Percentiles rank a stretch among this genome's conserved stretches.
Conservation (phyloP, 805 yeast genomes). For the Candida ipomoeae region DNA sequence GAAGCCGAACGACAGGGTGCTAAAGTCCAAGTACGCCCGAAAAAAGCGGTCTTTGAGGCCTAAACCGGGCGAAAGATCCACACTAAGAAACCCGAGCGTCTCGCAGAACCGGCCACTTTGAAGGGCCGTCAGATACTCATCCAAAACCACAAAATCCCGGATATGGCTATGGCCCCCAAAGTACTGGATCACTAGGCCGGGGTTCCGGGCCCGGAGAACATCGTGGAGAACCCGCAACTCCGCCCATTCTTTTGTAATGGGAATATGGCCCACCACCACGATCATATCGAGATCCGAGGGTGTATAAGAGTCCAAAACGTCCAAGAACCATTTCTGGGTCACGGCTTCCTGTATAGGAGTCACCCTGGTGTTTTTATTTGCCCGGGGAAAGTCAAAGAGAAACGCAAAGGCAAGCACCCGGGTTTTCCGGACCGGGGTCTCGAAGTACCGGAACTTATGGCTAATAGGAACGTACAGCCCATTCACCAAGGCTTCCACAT, state of each 20-base stretch:
- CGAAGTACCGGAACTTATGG: slow-evolving; percentile 57
- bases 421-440: slow-evolving; percentile 49
- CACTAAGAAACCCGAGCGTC: slow-evolving; percentile 83
- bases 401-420: slow-evolving; percentile 72
- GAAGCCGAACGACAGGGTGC: slow-evolving; percentile 59
- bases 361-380: slow-evolving; percentile 59
- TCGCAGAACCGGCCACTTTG: slow-evolving; percentile 94
- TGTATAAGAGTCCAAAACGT: slow-evolving; percentile 32
- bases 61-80: slow-evolving; percentile 29
- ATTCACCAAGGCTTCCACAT: slow-evolving; percentile 50
- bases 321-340: slow-evolving; percentile 60
- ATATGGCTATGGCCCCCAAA: slow-evolving; percentile 95
- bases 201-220: slow-evolving; percentile 53
- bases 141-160: slow-evolving; percentile 73
- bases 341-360: slow-evolving; percentile 54
- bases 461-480: slow-evolving; percentile 54
- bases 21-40: slow-evolving; percentile 82
- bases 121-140: slow-evolving; percentile 64
- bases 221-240: slow-evolving; percentile 49
- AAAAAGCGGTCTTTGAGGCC: slow-evolving; percentile 25
- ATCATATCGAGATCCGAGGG: slow-evolving; percentile 53
- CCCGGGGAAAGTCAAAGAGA: slow-evolving; percentile 67
- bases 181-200: slow-evolving; percentile 66
- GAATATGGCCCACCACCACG: slow-evolving; percentile 76
- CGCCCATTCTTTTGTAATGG: slow-evolving; percentile 49